Evolutionary conservation across 768 basidiomycete species (phyloP).

Genomic region (Cyathus striatus): DNA sequence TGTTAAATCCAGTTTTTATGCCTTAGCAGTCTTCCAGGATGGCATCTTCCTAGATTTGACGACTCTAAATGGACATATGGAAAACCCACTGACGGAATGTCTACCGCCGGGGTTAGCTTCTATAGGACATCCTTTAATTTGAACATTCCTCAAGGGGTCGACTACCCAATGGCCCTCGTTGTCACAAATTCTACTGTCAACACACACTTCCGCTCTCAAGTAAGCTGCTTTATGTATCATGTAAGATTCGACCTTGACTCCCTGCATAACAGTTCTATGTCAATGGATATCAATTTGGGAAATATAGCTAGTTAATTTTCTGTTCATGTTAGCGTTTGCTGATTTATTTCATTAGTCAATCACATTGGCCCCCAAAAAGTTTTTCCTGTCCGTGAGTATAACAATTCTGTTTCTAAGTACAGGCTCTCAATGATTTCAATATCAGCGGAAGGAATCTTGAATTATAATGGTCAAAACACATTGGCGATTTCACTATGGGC

Average conservation of each 20-base stretch:
- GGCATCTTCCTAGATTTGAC: conserved; percentile 55
- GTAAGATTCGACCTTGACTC: neutral
- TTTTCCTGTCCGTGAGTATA: conserved; percentile 37
- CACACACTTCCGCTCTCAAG: conserved; percentile 38
- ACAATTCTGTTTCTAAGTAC: neutral
- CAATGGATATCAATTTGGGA: conserved; percentile 41
- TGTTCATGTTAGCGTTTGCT: neutral
- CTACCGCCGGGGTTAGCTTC: conserved; percentile 40
- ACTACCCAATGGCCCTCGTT: conserved; percentile 43
- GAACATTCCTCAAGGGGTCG: conserved; percentile 37
- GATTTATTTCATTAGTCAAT: conserved; percentile 22
- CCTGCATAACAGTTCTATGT: conserved; percentile 27
- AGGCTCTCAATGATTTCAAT: neutral
- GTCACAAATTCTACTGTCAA: conserved; percentile 39
- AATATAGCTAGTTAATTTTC: conserved; percentile 27
- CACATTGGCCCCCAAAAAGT: conserved; percentile 35
- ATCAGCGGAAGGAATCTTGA: conserved; percentile 44
- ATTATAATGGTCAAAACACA: conserved; percentile 42
- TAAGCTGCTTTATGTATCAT: conserved; percentile 4
- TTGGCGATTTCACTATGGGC: conserved; percentile 47
- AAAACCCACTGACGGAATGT: conserved; percentile 35
- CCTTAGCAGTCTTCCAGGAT: conserved; percentile 28
- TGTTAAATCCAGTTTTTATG: no score
- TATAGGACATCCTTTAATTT: conserved; percentile 44
- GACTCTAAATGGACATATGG: conserved; percentile 39